These are phyloP conservation scores for Helianthus tuberosus DNA, from an alignment of 129 eudicot genomes.

Conservation along the genomic window DNA sequence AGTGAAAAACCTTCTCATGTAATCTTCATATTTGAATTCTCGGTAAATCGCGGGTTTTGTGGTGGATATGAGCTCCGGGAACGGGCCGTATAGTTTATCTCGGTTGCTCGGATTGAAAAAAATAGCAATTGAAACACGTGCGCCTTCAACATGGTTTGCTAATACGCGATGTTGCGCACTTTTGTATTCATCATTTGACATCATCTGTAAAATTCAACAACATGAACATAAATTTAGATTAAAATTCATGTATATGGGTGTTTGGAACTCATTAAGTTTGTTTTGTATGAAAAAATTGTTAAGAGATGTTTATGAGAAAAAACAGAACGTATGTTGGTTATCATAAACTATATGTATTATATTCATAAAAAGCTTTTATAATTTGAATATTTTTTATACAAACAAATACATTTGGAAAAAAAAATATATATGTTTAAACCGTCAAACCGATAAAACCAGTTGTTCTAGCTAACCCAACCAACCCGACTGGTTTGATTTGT, in stretches of 20 bases:
- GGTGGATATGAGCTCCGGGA: slow-evolving; percentile 50
- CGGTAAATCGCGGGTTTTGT: slow-evolving; percentile 55
- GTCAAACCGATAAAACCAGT: too few species aligned
- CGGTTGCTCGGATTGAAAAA: slow-evolving; percentile 52
- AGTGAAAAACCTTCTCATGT: slow-evolving; percentile 51
- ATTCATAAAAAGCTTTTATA: too few species aligned
- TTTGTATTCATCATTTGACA: slow-evolving; percentile 57
- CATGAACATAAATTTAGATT: not conserved
- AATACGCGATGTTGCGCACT: slow-evolving; percentile 62
- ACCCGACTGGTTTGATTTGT: too few species aligned
- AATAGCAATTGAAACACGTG: slow-evolving; percentile 56
- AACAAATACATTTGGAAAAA: too few species aligned
- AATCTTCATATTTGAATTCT: slow-evolving; percentile 41
- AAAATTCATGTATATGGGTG: not conserved
- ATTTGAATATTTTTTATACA: too few species aligned
- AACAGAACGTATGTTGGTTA: too few species aligned
- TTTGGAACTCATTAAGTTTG: too few species aligned
- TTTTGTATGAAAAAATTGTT: too few species aligned
- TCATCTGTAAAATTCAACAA: slow-evolving; percentile 36
- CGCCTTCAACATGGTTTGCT: slow-evolving; percentile 48
- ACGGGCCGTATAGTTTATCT: slow-evolving; percentile 50
- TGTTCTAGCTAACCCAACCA: too few species aligned
- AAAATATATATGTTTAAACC: too few species aligned
- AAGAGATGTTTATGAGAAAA: too few species aligned
- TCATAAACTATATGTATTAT: too few species aligned